Conservation (phyloP, 73 alveolate species). For the Breviolum minutum region DNA sequence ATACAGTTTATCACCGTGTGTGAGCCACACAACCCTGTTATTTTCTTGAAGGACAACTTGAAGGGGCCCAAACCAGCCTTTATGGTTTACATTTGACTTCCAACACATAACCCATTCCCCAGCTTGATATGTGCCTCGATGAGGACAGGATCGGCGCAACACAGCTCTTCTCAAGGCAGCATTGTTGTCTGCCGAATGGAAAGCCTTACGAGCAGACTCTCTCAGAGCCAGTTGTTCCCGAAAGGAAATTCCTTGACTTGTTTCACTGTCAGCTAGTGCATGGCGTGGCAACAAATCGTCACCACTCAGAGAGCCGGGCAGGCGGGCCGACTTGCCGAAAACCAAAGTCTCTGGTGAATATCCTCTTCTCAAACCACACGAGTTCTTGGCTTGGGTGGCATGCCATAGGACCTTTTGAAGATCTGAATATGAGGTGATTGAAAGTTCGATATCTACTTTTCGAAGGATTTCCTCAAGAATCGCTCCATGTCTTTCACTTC, state of each 20-base stretch:
- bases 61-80: background rate
- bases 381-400: background rate
- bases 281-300: background rate
- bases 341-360: background rate
- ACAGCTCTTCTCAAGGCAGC: background rate
- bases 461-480: background rate
- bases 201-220: background rate
- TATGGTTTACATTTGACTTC: background rate
- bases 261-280: background rate
- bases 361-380: background rate
- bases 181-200: background rate
- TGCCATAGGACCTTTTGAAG: background rate
- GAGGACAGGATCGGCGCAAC: background rate
- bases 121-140: background rate
- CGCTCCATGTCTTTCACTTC: background rate
- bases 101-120: background rate
- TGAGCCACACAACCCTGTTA: too few species aligned
- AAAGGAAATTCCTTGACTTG: background rate
- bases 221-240: background rate
- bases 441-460: background rate
- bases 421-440: background rate
- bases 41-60: background rate
- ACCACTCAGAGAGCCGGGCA: background rate
- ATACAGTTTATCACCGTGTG: too few species aligned
- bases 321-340: background rate